A percentile compares a stretch with the other conserved stretches of the same genome.
Conservation (phyloP, 257 asterid genomes). For the Przewalskia tangutica region DNA sequence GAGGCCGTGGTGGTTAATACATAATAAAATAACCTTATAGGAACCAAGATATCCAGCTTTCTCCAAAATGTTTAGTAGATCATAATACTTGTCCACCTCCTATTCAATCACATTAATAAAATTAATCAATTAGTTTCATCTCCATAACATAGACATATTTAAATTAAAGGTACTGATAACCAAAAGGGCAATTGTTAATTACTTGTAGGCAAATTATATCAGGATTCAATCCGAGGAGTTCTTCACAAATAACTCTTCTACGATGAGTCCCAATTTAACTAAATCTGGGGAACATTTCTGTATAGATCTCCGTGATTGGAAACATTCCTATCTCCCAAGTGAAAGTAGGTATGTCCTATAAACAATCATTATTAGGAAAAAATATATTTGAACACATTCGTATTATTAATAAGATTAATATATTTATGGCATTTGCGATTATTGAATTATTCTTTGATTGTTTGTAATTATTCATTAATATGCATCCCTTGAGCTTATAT, state of each 20-base stretch:
- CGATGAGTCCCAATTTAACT: conserved; percentile 26
- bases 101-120: conserved; percentile 2
- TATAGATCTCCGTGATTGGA: conserved; percentile 23
- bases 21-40: conserved; percentile 14
- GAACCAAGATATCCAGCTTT: conserved; percentile 29
- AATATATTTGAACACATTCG: too few relatives aligned
- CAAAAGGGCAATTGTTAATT: background rate
- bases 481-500: too few relatives aligned
- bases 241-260: conserved; percentile 21
- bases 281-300: conserved; percentile 21
- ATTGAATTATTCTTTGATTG: too few relatives aligned
- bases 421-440: too few relatives aligned
- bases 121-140: background rate
- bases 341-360: too few relatives aligned
- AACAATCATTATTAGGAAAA: too few relatives aligned
- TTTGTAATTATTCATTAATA: too few relatives aligned
- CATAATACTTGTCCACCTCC: conserved; percentile 35
- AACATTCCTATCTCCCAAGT: conserved; percentile 28
- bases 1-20: background rate
- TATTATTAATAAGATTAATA: too few relatives aligned
- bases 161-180: background rate
- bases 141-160: background rate
- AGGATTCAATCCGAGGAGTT: conserved; percentile 18
- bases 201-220: conserved; percentile 32
- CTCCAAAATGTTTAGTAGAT: conserved; percentile 16